phyloP scores from a whole-genome alignment of 176 grass and related monocot genomes.

The Elaeis guineensis region DNA sequence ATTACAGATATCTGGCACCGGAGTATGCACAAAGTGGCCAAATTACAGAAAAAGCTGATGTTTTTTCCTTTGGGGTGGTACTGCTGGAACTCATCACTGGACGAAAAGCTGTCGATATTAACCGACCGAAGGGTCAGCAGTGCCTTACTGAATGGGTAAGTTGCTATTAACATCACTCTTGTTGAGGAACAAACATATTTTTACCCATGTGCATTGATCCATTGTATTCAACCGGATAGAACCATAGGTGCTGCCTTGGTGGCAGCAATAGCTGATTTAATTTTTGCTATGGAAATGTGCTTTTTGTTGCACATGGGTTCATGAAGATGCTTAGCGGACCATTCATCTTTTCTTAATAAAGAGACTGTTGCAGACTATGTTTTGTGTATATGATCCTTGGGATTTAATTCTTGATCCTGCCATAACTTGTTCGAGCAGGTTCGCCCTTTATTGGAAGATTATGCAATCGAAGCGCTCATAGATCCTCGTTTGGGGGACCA shows the following conservation, averaged over 20 bases:
- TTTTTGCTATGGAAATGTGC: too few species aligned
- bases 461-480: constrained; percentile 49
- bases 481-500: constrained; percentile 60
- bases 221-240: too few species aligned
- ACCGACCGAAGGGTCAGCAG: constrained; percentile 90
- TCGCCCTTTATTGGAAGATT: constrained; percentile 61
- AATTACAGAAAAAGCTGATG: constrained; percentile 97
- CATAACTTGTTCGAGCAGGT: constrained; percentile 30
- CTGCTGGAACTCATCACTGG: constrained; percentile 92
- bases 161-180: background rate
- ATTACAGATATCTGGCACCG: constrained; percentile 62
- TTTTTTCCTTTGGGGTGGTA: constrained; percentile 95
- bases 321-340: too few species aligned
- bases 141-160: constrained; percentile 97
- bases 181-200: too few species aligned
- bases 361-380: too few species aligned
- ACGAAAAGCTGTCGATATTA: constrained; percentile 92
- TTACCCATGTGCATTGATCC: too few species aligned
- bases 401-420: too few species aligned
- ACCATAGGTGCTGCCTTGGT: too few species aligned
- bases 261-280: too few species aligned
- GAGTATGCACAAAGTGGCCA: constrained; percentile 97
- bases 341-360: too few species aligned
- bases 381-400: too few species aligned
- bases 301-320: too few species aligned